Evolutionary conservation across 306 rosid species (phyloP).

Genomic region (Begonia fuchsioides): DNA sequence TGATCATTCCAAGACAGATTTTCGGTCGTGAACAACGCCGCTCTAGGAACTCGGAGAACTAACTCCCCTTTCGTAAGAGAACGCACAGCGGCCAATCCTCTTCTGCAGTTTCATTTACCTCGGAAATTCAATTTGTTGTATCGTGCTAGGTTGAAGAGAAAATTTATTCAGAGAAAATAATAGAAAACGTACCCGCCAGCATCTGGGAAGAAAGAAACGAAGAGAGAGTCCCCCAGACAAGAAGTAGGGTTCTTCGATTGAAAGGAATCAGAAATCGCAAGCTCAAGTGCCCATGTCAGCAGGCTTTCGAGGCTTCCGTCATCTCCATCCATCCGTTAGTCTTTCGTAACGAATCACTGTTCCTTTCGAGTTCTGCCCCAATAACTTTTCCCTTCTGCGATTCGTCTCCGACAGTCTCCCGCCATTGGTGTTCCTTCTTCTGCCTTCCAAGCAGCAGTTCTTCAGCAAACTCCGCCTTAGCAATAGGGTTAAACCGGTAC

Average conservation of each 20-base stretch:
- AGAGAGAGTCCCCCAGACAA: conserved; percentile 52
- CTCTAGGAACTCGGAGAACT: conserved; percentile 71
- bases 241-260: conserved; percentile 14
- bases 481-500: too few species aligned
- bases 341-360: too few species aligned
- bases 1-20: conserved; percentile 32
- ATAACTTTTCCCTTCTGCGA: too few species aligned
- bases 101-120: conserved; percentile 35
- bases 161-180: background rate
- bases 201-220: conserved; percentile 52
- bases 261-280: conserved; percentile 54
- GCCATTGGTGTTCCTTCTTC: too few species aligned
- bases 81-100: conserved; percentile 82
- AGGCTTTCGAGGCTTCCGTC: conserved; percentile 38
- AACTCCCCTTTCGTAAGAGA: conserved; percentile 53
- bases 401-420: too few species aligned
- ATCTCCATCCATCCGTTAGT: conserved; percentile 21
- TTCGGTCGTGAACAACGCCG: conserved; percentile 37
- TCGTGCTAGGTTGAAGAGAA: background rate
- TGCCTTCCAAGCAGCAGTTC: too few species aligned
- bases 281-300: conserved; percentile 58
- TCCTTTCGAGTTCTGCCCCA: too few species aligned
- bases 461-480: too few species aligned
- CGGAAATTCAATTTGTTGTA: background rate
- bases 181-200: conserved; percentile 60